phyloP scores from a whole-genome alignment of 176 grass and related monocot species.

The Paspalum notatum region DNA sequence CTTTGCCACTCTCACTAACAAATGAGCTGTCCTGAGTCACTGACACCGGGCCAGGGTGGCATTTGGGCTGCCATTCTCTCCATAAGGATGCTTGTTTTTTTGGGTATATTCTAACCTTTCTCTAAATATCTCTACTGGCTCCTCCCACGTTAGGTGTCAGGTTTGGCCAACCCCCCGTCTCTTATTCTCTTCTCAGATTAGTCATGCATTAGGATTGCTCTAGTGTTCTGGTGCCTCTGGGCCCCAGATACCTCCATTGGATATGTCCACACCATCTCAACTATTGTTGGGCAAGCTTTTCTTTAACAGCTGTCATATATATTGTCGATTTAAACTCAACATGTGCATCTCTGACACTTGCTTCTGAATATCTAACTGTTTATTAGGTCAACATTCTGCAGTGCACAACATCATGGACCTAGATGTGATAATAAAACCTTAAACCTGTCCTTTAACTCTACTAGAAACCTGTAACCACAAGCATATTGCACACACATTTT shows the following conservation, averaged over 20 bases:
- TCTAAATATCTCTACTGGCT: neutral
- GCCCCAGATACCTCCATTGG: neutral
- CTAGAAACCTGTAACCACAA: neutral
- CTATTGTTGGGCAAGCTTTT: neutral
- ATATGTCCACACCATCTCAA: neutral
- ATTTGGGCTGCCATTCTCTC: no score
- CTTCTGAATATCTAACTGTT: neutral
- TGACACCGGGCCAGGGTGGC: no score
- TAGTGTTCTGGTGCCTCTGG: neutral
- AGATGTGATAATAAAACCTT: neutral
- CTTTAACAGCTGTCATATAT: neutral
- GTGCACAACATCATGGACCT: neutral
- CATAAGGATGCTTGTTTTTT: neutral
- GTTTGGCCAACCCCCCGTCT: slow-evolving; percentile 1
- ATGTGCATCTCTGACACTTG: neutral
- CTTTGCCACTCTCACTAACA: no score
- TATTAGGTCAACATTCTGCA: neutral
- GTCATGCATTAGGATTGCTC: neutral
- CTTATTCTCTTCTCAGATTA: neutral
- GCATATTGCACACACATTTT: neutral
- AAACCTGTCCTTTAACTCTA: neutral
- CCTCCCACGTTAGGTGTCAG: neutral
- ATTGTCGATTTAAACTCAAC: neutral
- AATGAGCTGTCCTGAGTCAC: no score
- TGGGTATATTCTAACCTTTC: neutral